phyloP scores from a whole-genome alignment of 2,329 filamentous ascomycete species.

The Sporothrix phasma region DNA sequence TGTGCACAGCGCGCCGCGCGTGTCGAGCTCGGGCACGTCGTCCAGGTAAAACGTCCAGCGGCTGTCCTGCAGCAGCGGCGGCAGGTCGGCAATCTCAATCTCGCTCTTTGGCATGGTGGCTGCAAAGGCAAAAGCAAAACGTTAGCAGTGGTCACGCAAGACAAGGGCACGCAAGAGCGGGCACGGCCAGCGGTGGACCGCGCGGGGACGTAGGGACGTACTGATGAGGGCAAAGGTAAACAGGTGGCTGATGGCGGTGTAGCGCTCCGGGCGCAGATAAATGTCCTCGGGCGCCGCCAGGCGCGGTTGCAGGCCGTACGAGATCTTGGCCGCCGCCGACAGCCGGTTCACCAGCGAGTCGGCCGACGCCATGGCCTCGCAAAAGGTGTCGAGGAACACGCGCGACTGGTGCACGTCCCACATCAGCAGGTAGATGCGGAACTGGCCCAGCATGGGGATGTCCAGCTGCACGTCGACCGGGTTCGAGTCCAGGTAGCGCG shows the following conservation, averaged over 20 bases:
- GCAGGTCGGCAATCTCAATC: constrained; percentile 57
- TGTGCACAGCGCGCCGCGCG: constrained; percentile 44
- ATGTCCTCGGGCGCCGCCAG: constrained; percentile 50
- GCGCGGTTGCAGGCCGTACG: constrained; percentile 51
- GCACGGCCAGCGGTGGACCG: neutral
- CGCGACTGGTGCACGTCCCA: constrained; percentile 44
- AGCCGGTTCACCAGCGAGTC: constrained; percentile 50
- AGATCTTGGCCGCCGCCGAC: constrained; percentile 48
- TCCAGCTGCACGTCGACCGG: constrained; percentile 69
- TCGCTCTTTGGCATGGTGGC: constrained; percentile 51
- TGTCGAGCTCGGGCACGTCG: constrained; percentile 47
- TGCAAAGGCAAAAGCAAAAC: constrained; percentile 20
- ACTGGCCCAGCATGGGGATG: constrained; percentile 68
- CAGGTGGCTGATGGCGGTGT: constrained; percentile 56
- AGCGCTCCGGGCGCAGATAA: constrained; percentile 57
- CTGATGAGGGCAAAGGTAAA: constrained; percentile 63
- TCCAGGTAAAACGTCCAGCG: constrained; percentile 66
- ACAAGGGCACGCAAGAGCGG: neutral
- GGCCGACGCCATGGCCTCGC: constrained; percentile 40
- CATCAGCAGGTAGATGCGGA: constrained; percentile 63
- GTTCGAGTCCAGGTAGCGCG: constrained; percentile 67
- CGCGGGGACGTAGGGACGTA: constrained; percentile 28
- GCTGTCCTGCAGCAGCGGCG: constrained; percentile 50
- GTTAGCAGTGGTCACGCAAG: constrained; percentile 23
- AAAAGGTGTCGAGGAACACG: constrained; percentile 52